These are phyloP conservation scores for Colletotrichum lentis DNA, from an alignment of 2,329 filamentous ascomycete species.

Conservation along the genomic window DNA sequence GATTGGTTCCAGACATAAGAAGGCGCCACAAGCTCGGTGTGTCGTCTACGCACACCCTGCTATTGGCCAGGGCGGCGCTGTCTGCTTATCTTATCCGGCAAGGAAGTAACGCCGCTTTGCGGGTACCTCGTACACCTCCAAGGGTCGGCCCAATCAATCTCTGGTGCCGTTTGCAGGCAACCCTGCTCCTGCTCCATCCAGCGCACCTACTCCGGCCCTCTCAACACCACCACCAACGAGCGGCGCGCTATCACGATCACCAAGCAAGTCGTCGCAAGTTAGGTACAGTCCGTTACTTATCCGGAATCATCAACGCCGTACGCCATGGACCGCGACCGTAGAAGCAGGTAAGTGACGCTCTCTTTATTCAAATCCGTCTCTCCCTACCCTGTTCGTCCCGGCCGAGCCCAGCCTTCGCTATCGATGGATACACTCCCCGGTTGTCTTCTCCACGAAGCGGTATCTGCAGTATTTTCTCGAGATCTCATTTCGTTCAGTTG, in stretches of 20 bases:
- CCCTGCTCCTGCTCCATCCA: slow-evolving; percentile 32
- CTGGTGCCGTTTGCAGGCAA: slow-evolving; percentile 12
- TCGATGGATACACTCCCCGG: background rate
- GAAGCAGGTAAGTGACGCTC: slow-evolving; percentile 46
- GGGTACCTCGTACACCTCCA: slow-evolving; percentile 20
- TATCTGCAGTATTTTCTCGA: background rate
- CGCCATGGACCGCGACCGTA: slow-evolving; percentile 51
- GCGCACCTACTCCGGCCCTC: slow-evolving; percentile 19
- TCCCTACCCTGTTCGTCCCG: background rate
- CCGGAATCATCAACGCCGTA: background rate
- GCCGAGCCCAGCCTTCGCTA: background rate
- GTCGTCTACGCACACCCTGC: background rate
- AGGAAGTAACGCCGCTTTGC: slow-evolving; percentile 15
- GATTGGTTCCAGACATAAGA: background rate
- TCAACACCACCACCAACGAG: slow-evolving; percentile 25
- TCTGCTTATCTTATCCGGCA: slow-evolving; percentile 11
- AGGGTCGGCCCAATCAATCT: slow-evolving; percentile 17
- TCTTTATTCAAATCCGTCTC: background rate
- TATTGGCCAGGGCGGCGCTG: background rate
- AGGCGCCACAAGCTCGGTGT: background rate
- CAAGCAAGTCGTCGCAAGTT: slow-evolving; percentile 5
- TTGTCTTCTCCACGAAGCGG: background rate
- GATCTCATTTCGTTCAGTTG: too few species aligned
- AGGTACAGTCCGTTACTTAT: background rate
- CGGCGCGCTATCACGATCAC: slow-evolving; percentile 22